Evolutionary conservation across 768 basidiomycete genomes (phyloP).

Genomic region (Phylloporus arenicola): DNA sequence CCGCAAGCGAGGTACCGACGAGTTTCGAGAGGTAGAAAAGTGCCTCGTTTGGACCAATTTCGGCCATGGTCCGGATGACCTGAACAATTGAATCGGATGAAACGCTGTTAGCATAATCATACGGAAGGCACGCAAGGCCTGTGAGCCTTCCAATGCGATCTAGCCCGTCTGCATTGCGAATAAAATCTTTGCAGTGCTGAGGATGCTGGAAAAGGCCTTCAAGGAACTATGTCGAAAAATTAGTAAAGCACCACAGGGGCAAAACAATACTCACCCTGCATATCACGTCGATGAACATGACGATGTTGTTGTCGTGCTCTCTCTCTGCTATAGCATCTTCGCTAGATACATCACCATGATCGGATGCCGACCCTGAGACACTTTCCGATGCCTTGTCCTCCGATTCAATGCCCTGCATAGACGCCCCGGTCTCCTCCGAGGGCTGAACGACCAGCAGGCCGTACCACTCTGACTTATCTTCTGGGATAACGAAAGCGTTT

Average conservation of each 20-base stretch:
- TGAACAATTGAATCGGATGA: constrained; percentile 85
- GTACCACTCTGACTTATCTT: constrained; percentile 66
- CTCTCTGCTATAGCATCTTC: constrained; percentile 38
- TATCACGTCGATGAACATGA: constrained; percentile 74
- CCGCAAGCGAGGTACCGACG: constrained; percentile 62
- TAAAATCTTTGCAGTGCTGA: constrained; percentile 86
- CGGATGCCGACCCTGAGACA: constrained; percentile 15
- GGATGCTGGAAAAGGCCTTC: constrained; percentile 93
- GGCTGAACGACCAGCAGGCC: constrained; percentile 37
- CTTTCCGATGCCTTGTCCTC: constrained; percentile 17
- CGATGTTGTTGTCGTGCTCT: constrained; percentile 68
- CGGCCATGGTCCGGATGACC: constrained; percentile 84
- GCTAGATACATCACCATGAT: constrained; percentile 12
- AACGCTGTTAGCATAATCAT: constrained; percentile 79
- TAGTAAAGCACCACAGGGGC: neutral
- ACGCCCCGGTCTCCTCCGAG: constrained; percentile 28
- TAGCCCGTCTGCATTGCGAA: constrained; percentile 67
- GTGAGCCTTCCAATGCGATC: constrained; percentile 71
- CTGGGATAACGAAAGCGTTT: constrained; percentile 47
- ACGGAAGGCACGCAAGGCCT: constrained; percentile 80
- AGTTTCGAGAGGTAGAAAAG: constrained; percentile 63
- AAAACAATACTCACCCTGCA: constrained; percentile 53
- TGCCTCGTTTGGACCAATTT: constrained; percentile 75
- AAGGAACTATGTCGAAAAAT: constrained; percentile 55
- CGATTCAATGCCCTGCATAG: constrained; percentile 46